Evolutionary conservation across 768 basidiomycete species (phyloP).

Genomic region (Rhodocollybia butyracea): DNA sequence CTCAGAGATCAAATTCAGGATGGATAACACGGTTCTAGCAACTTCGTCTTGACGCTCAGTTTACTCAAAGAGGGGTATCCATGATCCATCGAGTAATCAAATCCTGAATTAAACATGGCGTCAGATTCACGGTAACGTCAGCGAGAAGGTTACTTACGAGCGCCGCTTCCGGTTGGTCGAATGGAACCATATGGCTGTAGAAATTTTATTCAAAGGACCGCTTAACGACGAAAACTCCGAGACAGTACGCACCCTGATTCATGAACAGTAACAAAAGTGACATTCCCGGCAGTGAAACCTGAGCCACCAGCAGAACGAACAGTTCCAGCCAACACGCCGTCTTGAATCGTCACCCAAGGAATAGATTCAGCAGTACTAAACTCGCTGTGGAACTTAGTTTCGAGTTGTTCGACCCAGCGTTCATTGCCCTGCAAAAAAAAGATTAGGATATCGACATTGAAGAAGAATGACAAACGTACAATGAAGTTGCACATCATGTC

Average conservation of each 20-base stretch:
- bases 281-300: conserved; percentile 70
- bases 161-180: conserved; percentile 85
- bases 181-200: conserved; percentile 83
- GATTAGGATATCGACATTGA: background rate
- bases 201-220: conserved; percentile 3
- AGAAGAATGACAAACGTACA: conserved; percentile 29
- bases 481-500: conserved; percentile 91
- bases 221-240: background rate
- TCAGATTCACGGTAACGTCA: background rate
- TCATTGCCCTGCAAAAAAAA: conserved; percentile 61
- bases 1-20: too few relatives aligned
- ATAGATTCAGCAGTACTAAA: conserved; percentile 46
- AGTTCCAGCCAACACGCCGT: conserved; percentile 59
- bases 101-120: conserved; percentile 35
- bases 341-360: conserved; percentile 53
- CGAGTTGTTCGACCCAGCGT: conserved; percentile 66
- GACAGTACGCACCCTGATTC: conserved; percentile 68
- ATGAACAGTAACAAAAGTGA: conserved; percentile 75
- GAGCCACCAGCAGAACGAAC: conserved; percentile 68
- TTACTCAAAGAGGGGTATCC: conserved; percentile 36
- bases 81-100: conserved; percentile 57
- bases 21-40: too few relatives aligned
- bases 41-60: conserved; percentile 1
- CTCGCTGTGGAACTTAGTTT: conserved; percentile 58
- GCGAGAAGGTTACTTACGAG: conserved; percentile 44